Conservation (phyloP, 2,329 filamentous ascomycete genomes). For the Periconia sp. region DNA sequence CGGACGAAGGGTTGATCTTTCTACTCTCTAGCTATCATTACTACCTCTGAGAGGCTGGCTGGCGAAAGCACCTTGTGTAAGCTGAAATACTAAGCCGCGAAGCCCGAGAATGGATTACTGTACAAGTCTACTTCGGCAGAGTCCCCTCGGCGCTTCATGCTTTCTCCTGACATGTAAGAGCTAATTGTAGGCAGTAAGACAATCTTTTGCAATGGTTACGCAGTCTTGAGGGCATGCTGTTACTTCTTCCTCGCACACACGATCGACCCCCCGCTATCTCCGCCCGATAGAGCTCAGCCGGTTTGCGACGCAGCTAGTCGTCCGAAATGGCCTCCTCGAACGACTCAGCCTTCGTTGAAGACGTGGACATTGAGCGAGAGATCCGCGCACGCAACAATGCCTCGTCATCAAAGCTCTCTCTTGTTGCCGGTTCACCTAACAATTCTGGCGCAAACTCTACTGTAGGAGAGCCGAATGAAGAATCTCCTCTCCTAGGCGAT, state of each 20-base stretch:
- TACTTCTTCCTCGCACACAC: constrained; percentile 2
- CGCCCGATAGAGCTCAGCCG: background rate
- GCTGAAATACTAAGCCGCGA: too few species aligned
- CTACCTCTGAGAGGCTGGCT: constrained; percentile 6
- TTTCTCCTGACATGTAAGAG: too few species aligned
- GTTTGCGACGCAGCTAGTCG: background rate
- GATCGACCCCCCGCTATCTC: background rate
- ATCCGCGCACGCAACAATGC: constrained; percentile 16
- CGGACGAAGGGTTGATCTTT: constrained; percentile 13
- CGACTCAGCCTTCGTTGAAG: constrained; percentile 36
- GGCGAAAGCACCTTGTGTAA: too few species aligned
- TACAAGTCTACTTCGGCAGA: too few species aligned
- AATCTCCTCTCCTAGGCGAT: constrained; percentile 33
- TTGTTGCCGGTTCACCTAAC: constrained; percentile 10
- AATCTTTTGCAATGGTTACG: too few species aligned
- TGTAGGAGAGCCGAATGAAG: constrained; percentile 26
- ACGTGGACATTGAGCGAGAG: constrained; percentile 36
- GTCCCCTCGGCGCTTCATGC: too few species aligned
- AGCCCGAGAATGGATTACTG: too few species aligned
- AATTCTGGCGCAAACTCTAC: constrained; percentile 23
- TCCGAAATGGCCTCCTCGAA: constrained; percentile 27
- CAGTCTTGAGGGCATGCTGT: too few species aligned
- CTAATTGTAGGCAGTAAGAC: too few species aligned
- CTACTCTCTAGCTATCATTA: constrained; percentile 1
- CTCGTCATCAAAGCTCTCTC: constrained; percentile 14